Conservation (phyloP, 2,329 filamentous ascomycete species). For the Xylaria sp. region DNA sequence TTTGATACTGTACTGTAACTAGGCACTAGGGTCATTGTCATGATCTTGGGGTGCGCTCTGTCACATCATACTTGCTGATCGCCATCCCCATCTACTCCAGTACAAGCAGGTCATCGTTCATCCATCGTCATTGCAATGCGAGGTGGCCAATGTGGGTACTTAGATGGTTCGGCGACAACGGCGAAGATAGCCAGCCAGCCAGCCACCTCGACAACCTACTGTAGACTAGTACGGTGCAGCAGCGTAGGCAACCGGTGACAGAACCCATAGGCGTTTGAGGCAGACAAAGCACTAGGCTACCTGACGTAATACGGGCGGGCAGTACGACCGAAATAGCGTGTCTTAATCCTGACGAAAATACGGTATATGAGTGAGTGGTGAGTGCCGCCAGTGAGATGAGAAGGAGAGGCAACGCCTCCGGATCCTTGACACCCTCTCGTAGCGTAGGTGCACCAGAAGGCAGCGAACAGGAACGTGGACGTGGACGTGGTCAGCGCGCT, state of each 20-base stretch:
- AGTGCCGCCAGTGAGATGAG: neutral
- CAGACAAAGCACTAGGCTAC: constrained; percentile 23
- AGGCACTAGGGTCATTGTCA: constrained; percentile 6
- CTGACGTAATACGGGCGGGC: constrained; percentile 32
- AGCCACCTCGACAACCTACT: neutral
- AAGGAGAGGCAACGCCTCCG: neutral
- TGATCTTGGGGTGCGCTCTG: neutral
- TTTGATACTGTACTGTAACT: constrained; percentile 3
- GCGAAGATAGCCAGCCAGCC: constrained; percentile 11
- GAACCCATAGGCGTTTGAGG: too few species aligned
- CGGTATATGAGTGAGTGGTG: neutral
- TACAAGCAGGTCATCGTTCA: constrained; percentile 10
- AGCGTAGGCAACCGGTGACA: neutral
- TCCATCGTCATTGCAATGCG: constrained; percentile 6
- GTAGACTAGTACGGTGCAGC: neutral
- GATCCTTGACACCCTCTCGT: neutral
- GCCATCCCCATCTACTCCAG: constrained; percentile 6
- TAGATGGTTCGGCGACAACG: constrained; percentile 20
- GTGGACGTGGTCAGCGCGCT: neutral
- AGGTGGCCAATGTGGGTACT: constrained; percentile 18
- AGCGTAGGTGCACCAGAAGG: neutral
- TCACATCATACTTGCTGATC: constrained; percentile 31
- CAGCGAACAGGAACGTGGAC: neutral
- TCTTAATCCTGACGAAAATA: neutral
- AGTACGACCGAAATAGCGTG: constrained; percentile 30